phyloP scores from a whole-genome alignment of 73 alveolate species.

The Paramecium primaurelia region DNA sequence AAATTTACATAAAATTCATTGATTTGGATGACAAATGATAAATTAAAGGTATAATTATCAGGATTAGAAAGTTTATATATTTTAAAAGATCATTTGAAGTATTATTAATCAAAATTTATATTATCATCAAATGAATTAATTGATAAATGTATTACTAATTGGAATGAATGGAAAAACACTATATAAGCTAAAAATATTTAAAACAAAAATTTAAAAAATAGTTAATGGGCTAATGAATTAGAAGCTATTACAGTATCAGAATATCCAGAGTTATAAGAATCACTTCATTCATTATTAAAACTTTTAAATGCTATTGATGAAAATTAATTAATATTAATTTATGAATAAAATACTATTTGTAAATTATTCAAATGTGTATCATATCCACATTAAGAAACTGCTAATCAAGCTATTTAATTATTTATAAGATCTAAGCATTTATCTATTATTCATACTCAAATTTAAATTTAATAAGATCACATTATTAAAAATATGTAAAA shows the following conservation, averaged over 20 bases:
- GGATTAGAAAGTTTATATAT: slow-evolving; percentile 11
- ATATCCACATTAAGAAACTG: slow-evolving; percentile 18
- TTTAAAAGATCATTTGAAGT: neutral
- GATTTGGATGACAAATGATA: slow-evolving; percentile 22
- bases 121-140: neutral
- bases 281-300: neutral
- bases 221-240: slow-evolving; percentile 33
- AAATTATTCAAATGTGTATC: neutral
- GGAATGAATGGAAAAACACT: slow-evolving; percentile 20
- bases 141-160: neutral
- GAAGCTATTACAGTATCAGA: neutral
- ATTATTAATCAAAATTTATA: neutral
- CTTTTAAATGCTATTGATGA: neutral
- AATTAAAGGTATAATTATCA: neutral
- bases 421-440: neutral
- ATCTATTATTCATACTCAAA: neutral
- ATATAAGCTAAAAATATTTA: slow-evolving; percentile 19
- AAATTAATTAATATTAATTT: neutral
- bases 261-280: neutral
- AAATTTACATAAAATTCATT: neutral
- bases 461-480: neutral
- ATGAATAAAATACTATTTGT: slow-evolving; percentile 1
- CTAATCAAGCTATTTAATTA: neutral
- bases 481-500: neutral
- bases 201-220: slow-evolving; percentile 18